Base-by-base conservation (phyloP, 129 eudicot genomes). In the Flaveria brownii region DNA sequence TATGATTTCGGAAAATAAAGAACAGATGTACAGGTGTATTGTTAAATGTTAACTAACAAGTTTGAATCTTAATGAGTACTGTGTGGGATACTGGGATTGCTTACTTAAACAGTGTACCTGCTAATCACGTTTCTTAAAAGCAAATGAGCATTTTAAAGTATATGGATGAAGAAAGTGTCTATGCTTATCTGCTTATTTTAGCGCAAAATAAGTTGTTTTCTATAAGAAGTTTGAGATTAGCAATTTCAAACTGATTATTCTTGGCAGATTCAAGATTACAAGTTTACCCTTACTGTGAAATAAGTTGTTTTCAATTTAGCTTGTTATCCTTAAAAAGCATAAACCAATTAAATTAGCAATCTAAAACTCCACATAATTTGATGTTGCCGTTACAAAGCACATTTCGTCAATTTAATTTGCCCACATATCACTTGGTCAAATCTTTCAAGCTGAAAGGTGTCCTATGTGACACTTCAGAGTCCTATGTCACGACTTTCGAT, bases 1-100 rank as follows among this genome's bases (percentile, higher is more conserved):
- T 15, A 61, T 16, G 55, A 30, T 15, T 18, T 60, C 26, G 42
- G n/a, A 26, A 26, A 11, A 25, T 25, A 36, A 61, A 61, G 5
- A 25, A 61, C 7, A 59, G 6, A 59, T 30, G 54, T 23, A 46
- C 68, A 46, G 71, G 74, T 59, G 71, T 26, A 46, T 65, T 71
- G 76, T 68, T 36, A 36, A 36, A 36, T 36, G 41, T 36, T 36
- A 36, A 55, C 11, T 4, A 33, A 78, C 56, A 50, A 50, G 80
- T 56, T 23, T 51, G 79, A 4, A 52, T 6, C 23, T 52, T 52
- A 15, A 4, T 50, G 55, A 14, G 18, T 50, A 50, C 55, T 13
- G 55, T 52, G 17, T 52, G 59, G 41, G 7, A 36, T 5, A 36
- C 41, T 4, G 7, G 10, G 59, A 52, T 52, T 52, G 59, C 59